phyloP scores from a whole-genome alignment of 1,139 yeast species.

The Magnusiomyces ingens region DNA sequence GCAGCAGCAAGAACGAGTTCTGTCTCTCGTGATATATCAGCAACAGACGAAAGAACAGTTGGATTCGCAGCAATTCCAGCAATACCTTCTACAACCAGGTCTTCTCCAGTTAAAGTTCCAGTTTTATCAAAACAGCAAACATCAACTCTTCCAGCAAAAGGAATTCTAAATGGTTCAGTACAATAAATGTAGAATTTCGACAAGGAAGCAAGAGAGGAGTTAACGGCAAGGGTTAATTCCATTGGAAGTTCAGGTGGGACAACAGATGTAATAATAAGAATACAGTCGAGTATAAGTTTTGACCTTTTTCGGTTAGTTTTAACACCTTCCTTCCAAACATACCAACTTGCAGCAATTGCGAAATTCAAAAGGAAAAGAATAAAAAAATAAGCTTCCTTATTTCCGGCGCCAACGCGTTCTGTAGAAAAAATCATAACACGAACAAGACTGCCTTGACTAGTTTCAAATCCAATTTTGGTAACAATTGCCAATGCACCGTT shows the following conservation, averaged over 20 bases:
- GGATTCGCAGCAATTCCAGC: slow-evolving; percentile 66
- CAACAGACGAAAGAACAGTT: slow-evolving; percentile 52
- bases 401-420: slow-evolving; percentile 94
- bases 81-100: slow-evolving; percentile 89
- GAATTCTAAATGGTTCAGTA: slow-evolving; percentile 97
- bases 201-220: slow-evolving; percentile 79
- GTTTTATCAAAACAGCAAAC: slow-evolving; percentile 98
- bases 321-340: slow-evolving; percentile 98
- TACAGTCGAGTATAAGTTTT: slow-evolving; percentile 89
- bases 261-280: slow-evolving; percentile 90
- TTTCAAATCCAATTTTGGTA: slow-evolving; percentile 92
- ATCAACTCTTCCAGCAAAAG: slow-evolving; percentile 95
- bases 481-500: slow-evolving; percentile 89
- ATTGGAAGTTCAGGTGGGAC: slow-evolving; percentile 99
- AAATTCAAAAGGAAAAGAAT: slow-evolving; percentile 82
- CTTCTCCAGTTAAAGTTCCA: slow-evolving; percentile 97
- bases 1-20: slow-evolving; percentile 83
- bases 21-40: slow-evolving; percentile 58
- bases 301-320: slow-evolving; percentile 92
- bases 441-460: slow-evolving; percentile 94
- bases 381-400: slow-evolving; percentile 87
- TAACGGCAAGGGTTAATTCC: slow-evolving; percentile 98
- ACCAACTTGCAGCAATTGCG: slow-evolving; percentile 95
- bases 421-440: slow-evolving; percentile 97
- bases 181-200: slow-evolving; percentile 87